Conservation (phyloP, 768 basidiomycete species). For the Auricularia heimuer region DNA sequence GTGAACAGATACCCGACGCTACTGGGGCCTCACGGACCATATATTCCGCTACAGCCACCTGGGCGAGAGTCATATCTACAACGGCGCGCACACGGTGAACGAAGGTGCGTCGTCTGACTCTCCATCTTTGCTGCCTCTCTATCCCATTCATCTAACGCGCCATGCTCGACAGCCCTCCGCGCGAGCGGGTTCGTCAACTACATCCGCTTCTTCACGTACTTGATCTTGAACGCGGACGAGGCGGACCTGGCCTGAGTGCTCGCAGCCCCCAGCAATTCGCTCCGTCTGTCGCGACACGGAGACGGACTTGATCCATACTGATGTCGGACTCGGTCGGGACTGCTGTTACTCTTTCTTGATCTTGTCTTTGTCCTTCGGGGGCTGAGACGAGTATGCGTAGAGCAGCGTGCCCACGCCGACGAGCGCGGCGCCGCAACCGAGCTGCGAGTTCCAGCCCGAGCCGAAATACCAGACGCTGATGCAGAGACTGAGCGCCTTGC, state of each 20-base stretch:
- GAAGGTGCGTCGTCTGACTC: neutral
- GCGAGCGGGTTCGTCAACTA: conserved; percentile 22
- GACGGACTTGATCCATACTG: no score
- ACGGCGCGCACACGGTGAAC: conserved; percentile 4
- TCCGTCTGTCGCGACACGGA: no score
- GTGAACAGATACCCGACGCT: conserved; percentile 9
- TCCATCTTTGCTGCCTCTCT: neutral
- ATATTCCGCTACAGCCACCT: conserved; percentile 15
- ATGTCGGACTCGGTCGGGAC: no score
- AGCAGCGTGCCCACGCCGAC: conserved; percentile 61
- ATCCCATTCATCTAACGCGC: neutral
- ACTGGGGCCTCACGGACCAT: conserved; percentile 12
- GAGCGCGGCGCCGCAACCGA: conserved; percentile 59
- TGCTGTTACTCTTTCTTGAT: neutral
- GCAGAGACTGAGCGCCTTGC: conserved; percentile 72
- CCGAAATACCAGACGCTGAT: conserved; percentile 83
- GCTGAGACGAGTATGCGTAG: conserved; percentile 29
- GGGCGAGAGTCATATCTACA: neutral
- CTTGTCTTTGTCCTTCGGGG: neutral
- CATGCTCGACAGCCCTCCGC: neutral
- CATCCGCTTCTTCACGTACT: conserved; percentile 33
- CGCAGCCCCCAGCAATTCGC: neutral
- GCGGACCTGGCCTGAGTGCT: conserved; percentile 6
- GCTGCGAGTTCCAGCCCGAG: conserved; percentile 54
- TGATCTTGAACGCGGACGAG: conserved; percentile 38